These are phyloP conservation scores for Backusella parvicylindrica DNA, from an alignment of 192 early-diverging fungal species.

Conservation along the genomic window DNA sequence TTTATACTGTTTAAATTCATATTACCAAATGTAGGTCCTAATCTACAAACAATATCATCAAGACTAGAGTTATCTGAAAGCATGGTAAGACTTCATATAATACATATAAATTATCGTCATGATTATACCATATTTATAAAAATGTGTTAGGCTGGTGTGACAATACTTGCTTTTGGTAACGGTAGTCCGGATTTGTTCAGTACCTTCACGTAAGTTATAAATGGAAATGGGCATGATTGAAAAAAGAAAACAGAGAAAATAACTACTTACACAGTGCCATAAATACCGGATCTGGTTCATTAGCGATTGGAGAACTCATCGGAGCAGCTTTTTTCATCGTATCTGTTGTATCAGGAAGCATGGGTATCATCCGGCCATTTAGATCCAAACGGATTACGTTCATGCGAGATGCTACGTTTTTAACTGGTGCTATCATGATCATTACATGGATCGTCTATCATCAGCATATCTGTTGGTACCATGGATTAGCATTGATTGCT, in stretches of 20 bases:
- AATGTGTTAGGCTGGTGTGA: constrained; percentile 56
- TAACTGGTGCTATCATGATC: constrained; percentile 56
- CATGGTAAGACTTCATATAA: constrained; percentile 42
- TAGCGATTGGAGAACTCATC: constrained; percentile 88
- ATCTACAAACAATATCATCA: constrained; percentile 73
- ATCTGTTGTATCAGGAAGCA: constrained; percentile 77
- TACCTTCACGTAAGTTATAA: constrained; percentile 51
- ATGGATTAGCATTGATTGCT: constrained; percentile 46
- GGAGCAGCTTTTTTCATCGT: constrained; percentile 83
- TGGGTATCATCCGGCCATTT: constrained; percentile 79
- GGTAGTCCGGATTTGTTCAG: constrained; percentile 90
- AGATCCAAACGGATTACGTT: constrained; percentile 63
- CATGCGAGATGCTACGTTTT: constrained; percentile 74
- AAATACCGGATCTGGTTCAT: constrained; percentile 59
- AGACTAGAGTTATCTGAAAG: constrained; percentile 78
- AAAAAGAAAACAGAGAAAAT: background rate
- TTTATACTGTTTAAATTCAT: background rate
- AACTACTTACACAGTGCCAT: constrained; percentile 53
- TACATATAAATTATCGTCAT: background rate
- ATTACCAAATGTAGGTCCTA: constrained; percentile 50
- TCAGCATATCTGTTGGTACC: constrained; percentile 45
- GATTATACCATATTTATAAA: background rate
- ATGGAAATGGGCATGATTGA: background rate
- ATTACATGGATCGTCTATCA: constrained; percentile 51
- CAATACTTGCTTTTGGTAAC: constrained; percentile 81